Conservation (phyloP, 306 rosid species). For the apple (Malus domestica) region DNA sequence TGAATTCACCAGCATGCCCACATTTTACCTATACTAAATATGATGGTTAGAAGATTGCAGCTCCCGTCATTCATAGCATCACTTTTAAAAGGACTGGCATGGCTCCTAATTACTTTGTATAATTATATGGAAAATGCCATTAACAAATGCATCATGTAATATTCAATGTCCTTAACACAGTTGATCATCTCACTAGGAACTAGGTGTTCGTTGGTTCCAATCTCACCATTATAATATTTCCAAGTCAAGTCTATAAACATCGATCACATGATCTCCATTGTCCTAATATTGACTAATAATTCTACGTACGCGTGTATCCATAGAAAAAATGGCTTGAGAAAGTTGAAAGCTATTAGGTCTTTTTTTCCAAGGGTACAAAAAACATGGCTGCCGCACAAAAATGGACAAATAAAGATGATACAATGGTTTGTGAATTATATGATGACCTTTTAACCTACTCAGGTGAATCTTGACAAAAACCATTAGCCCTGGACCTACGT, state of each 20-base stretch:
- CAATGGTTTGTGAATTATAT: background rate
- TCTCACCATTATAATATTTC: background rate
- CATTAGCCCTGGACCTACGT: background rate
- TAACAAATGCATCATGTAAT: background rate
- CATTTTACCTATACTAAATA: too few species aligned
- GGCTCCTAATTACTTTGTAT: too few species aligned
- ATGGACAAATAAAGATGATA: constrained; percentile 11
- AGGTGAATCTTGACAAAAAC: background rate
- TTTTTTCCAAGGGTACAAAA: background rate
- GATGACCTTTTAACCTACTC: background rate
- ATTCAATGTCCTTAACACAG: too few species aligned
- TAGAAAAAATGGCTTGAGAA: background rate
- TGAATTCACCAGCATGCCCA: too few species aligned
- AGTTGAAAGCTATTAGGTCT: background rate
- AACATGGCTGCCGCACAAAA: constrained; percentile 15
- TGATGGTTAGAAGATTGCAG: too few species aligned
- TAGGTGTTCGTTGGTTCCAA: background rate
- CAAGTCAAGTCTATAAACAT: background rate
- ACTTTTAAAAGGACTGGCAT: too few species aligned
- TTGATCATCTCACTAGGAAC: background rate
- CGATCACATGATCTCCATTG: background rate
- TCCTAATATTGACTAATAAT: background rate
- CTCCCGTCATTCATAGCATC: background rate
- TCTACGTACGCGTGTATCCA: background rate
- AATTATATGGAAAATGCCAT: background rate